Evolutionary conservation across 2,329 filamentous ascomycete genomes (phyloP), one percentile per base, ranked within the genome.

Genomic region (Fusarium graminum): DNA sequence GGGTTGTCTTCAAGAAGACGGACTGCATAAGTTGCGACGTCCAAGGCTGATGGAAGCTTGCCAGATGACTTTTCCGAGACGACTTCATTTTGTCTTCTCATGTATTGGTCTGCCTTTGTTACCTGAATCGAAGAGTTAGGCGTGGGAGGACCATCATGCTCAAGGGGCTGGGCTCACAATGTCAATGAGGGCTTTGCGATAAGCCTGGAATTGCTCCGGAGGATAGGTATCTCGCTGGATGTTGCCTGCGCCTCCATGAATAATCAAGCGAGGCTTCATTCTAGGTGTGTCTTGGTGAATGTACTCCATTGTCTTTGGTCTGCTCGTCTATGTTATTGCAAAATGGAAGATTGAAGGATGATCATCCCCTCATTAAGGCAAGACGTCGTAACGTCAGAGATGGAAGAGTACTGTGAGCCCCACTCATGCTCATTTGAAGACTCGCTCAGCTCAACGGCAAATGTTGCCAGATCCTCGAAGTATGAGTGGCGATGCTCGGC

Each of bases 21-120:
- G 12, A 96, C 92, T 42, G 93, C 93, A 75, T 90, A 86, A 3
- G 90, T 90, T 3, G 92, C 92, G 1, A 88, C 86, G 54, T 92
- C 88, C 14, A 97, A 83, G 1, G 93, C 91, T 1, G 83, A 83
- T 10, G 86, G 84, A n/a, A 25, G 53, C 17, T 46, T 51, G 14
- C 42, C 40, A 34, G 14, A 13, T 9, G 38, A 28, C 42, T 69
- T 71, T 58, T 67, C 63, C 17, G 44, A 30, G 28, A 8, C 17
- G 14, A 5, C n/a, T 16, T 26, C 44, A 7, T 26, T 25, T 44
- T 64, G 53, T 3, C 26, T 51, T 38, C 68, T 79, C 80, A 86
- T 86, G 76, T 81, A 86, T 10, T 69, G 62, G 60, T 82, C 75
- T 26, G 83, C 80, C 47, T 76, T 80, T 46, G 77, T 75, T 52